Conservation (phyloP, 257 asterid species). For the Handroanthus guayacan region DNA sequence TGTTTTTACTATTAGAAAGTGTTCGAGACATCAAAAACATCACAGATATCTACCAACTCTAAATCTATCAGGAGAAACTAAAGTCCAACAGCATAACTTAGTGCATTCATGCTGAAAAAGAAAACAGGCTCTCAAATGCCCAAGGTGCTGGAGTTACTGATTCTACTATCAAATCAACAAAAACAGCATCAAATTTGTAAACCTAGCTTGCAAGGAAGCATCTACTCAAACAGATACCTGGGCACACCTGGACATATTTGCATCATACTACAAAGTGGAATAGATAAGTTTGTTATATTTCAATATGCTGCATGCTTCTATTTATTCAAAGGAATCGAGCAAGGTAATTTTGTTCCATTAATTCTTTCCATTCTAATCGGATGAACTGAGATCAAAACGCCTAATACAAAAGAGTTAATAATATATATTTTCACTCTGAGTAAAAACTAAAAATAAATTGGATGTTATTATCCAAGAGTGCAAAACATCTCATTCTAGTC, state of each 20-base stretch:
- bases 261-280: background rate
- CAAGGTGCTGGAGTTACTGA: slow-evolving; percentile 21
- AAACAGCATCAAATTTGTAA: background rate
- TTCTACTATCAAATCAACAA: slow-evolving; percentile 24
- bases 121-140: background rate
- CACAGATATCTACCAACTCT: slow-evolving; percentile 32
- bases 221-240: background rate
- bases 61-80: background rate
- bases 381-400: background rate
- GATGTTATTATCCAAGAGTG: slow-evolving; percentile 9
- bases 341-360: slow-evolving; percentile 23
- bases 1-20: slow-evolving; percentile 27
- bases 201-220: slow-evolving; percentile 5
- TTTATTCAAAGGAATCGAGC: slow-evolving; percentile 20
- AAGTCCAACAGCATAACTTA: slow-evolving; percentile 18
- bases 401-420: background rate
- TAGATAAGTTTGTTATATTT: slow-evolving; percentile 13
- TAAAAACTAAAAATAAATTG: background rate
- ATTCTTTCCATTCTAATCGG: background rate
- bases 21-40: slow-evolving; percentile 24
- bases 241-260: slow-evolving; percentile 7
- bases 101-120: slow-evolving; percentile 13
- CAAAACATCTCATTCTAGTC: slow-evolving; percentile 8
- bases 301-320: slow-evolving; percentile 17
- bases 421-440: slow-evolving; percentile 4